Percentiles rank a stretch among this genome's conserved stretches.
These are phyloP conservation scores for Mucor mucedo DNA, from an alignment of 371 early-diverging fungal species.

Conservation along the genomic window DNA sequence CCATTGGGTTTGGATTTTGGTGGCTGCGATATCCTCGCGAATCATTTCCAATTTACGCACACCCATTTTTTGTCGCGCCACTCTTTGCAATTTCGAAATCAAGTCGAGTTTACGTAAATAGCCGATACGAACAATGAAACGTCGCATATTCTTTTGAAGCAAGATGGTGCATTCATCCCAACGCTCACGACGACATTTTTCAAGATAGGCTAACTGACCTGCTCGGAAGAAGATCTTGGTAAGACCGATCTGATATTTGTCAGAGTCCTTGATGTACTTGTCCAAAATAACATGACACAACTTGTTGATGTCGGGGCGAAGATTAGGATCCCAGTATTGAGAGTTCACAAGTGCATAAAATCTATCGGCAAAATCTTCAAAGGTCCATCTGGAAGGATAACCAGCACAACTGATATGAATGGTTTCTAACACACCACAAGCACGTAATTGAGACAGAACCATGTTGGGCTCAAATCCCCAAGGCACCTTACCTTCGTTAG, in stretches of 20 bases:
- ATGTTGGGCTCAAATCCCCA: slow-evolving; percentile 91
- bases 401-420: slow-evolving; percentile 99
- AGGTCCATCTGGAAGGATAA: slow-evolving; percentile 94
- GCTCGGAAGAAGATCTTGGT: slow-evolving; percentile 99
- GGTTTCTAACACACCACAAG: slow-evolving; percentile 99
- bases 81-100: slow-evolving; percentile 62
- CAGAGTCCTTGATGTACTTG: slow-evolving; percentile 70
- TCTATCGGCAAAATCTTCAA: slow-evolving; percentile 90
- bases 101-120: slow-evolving; percentile 68
- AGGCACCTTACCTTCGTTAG: slow-evolving; percentile 91
- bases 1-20: slow-evolving; percentile 73
- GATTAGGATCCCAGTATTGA: slow-evolving; percentile 67
- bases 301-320: slow-evolving; percentile 54
- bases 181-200: slow-evolving; percentile 86
- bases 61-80: slow-evolving; percentile 70
- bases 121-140: slow-evolving; percentile 72
- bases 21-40: slow-evolving; percentile 77
- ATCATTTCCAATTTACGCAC: slow-evolving; percentile 52
- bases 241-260: slow-evolving; percentile 95
- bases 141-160: slow-evolving; percentile 89
- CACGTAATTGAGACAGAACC: slow-evolving; percentile 95
- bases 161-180: slow-evolving; percentile 80
- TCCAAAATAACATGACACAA: slow-evolving; percentile 73
- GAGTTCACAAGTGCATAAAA: slow-evolving; percentile 88
- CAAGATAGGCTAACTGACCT: slow-evolving; percentile 88